phyloP scores from a whole-genome alignment of 2,329 filamentous ascomycete species.

The Pestalotiopsis sp. region DNA sequence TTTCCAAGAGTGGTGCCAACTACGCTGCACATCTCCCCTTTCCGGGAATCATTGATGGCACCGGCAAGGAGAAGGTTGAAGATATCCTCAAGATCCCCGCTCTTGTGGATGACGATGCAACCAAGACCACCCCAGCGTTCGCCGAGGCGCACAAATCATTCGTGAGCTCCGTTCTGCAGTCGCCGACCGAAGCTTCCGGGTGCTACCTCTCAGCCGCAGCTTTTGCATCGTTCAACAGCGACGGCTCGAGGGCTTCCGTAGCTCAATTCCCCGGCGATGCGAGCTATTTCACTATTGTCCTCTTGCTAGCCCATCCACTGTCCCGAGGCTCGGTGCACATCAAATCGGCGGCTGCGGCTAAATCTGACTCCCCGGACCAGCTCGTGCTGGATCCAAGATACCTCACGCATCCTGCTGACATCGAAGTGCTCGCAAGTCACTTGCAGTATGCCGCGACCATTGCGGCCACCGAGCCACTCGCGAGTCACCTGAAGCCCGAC shows the following conservation, averaged over 20 bases:
- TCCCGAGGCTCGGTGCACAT: constrained; percentile 15
- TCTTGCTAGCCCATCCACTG: constrained; percentile 10
- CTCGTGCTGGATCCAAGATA: constrained; percentile 2
- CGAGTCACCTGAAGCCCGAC: not conserved
- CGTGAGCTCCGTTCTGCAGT: constrained; percentile 6
- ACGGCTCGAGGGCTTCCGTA: not conserved
- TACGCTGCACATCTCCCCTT: constrained; percentile 22
- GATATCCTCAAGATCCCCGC: not conserved
- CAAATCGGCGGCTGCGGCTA: not conserved
- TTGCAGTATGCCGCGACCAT: constrained; percentile 1
- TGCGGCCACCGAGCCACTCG: not conserved
- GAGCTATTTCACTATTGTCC: not conserved
- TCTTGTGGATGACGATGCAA: not conserved
- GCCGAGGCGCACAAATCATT: not conserved
- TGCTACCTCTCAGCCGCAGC: constrained; percentile 4
- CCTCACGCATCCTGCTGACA: constrained; percentile 5
- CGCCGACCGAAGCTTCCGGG: not conserved
- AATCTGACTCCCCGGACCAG: not conserved
- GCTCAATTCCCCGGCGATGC: not conserved
- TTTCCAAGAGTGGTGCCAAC: constrained; percentile 20
- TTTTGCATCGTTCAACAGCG: not conserved
- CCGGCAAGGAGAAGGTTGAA: constrained; percentile 32
- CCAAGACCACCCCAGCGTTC: not conserved
- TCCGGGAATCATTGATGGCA: constrained; percentile 16
- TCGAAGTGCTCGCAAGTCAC: constrained; percentile 12